phyloP scores from a whole-genome alignment of 1,284 basidiomycete species.

The Athelia psychrophila region DNA sequence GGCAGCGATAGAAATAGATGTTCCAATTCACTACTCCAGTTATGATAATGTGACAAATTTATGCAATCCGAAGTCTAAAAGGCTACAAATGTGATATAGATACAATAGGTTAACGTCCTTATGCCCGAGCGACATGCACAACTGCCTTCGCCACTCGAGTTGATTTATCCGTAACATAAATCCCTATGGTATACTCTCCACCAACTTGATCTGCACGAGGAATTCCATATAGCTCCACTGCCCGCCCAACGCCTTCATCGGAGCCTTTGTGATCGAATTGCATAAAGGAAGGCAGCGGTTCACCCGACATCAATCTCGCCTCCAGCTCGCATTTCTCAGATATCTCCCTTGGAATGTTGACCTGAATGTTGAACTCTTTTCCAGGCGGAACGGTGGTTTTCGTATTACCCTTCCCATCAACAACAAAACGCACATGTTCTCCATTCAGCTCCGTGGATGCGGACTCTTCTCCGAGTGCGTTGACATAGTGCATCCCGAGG shows the following conservation, averaged over 20 bases:
- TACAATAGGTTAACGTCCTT: too few species aligned
- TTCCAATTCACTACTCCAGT: too few species aligned
- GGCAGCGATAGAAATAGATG: too few species aligned
- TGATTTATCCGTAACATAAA: slow-evolving; percentile 47
- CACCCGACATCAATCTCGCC: slow-evolving; percentile 50
- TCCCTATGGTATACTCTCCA: slow-evolving; percentile 56
- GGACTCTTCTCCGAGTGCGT: slow-evolving; percentile 48
- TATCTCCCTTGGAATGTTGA: slow-evolving; percentile 7
- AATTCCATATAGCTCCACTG: slow-evolving; percentile 56
- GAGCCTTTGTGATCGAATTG: slow-evolving; percentile 47
- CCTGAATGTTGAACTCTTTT: not conserved
- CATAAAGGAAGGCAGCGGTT: slow-evolving; percentile 55
- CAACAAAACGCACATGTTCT: slow-evolving; percentile 37
- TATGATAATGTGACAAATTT: not conserved
- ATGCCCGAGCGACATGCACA: slow-evolving; percentile 51
- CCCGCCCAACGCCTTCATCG: slow-evolving; percentile 34
- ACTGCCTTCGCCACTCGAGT: slow-evolving; percentile 53
- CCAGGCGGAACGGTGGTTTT: slow-evolving; percentile 1
- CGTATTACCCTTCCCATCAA: slow-evolving; percentile 15
- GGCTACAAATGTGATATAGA: not conserved
- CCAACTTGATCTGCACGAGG: slow-evolving; percentile 47
- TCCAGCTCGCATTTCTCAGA: slow-evolving; percentile 32
- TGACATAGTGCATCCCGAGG: slow-evolving; percentile 67
- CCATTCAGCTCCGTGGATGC: slow-evolving; percentile 19
- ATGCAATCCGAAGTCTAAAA: not conserved